Evolutionary conservation across 768 basidiomycete genomes (phyloP), one percentile per base, ranked within the genome.

Genomic region (Podaxis sp.): DNA sequence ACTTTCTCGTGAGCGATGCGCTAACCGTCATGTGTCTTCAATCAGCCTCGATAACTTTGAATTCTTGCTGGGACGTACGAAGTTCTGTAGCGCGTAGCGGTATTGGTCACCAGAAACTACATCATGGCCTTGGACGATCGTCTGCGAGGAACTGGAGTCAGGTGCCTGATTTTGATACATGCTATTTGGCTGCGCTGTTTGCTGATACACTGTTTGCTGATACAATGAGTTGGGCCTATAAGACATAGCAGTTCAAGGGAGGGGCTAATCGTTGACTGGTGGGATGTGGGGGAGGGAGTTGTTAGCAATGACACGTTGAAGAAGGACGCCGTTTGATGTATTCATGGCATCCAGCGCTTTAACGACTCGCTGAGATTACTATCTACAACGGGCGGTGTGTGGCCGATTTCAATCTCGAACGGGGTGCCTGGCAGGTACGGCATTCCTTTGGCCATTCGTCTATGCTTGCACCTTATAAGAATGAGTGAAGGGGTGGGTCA

Each of bases 1-100:
- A 93, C 91, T 72, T 90, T 92, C 72, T 93, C 88, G 77, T 93
- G 91, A 28, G 91, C 91, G 70, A 93, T 89, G 57, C 90, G 83
- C 91, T 91, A 32, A 32, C 32, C 32, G 69, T 36, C 52, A 50
- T 38, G 36, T 28, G 59, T 44, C 21, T 23, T 32, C 35, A 28
- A 35, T 23, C 9, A 63, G 21, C 23, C 37, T 37, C 50, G 36
- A 50, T 28, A 61, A 53, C 53, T 38, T 36, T 23, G 18, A 21
- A 36, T n/a, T 16, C 25, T 23, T 46, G 47, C 44, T 23, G 37
- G 57, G 38, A 78, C 85, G 65, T 64, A 87, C 91, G 66, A 93
- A 93, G 71, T 93, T 91, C 25, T 87, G 85, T 66, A 93, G 76
- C 4, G 90, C 91, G 74, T 93, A 92, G 61, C 89, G 85, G 68